Evolutionary conservation across 2,329 filamentous ascomycete genomes (phyloP).

Genomic region (Hypoxylon sp.): DNA sequence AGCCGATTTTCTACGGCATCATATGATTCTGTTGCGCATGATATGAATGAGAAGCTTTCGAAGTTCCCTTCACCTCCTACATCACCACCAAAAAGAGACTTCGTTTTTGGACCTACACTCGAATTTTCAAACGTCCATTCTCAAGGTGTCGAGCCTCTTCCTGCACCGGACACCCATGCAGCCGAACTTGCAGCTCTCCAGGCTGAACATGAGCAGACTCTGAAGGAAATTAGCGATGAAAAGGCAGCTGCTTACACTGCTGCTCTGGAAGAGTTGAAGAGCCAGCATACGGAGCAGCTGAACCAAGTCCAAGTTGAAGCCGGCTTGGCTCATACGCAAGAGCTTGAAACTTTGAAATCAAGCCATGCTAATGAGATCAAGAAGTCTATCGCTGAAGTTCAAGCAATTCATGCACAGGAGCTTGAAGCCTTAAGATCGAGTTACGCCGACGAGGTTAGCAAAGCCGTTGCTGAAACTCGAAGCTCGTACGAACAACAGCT

Average conservation of each 20-base stretch:
- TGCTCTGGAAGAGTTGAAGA: slow-evolving; percentile 47
- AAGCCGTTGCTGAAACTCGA: slow-evolving; percentile 41
- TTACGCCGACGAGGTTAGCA: slow-evolving; percentile 46
- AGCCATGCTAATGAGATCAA: slow-evolving; percentile 38
- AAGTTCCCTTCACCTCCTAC: slow-evolving; percentile 69
- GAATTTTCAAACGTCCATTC: slow-evolving; percentile 62
- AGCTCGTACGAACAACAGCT: slow-evolving; percentile 46
- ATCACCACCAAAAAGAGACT: slow-evolving; percentile 54
- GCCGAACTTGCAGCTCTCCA: slow-evolving; percentile 57
- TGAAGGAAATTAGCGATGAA: slow-evolving; percentile 48
- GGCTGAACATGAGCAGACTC: slow-evolving; percentile 48
- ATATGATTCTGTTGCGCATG: slow-evolving; percentile 68
- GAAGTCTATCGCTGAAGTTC: slow-evolving; percentile 22
- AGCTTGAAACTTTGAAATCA: slow-evolving; percentile 44
- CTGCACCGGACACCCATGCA: slow-evolving; percentile 46
- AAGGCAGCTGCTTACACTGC: slow-evolving; percentile 46
- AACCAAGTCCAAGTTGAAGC: slow-evolving; percentile 34
- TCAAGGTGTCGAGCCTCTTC: slow-evolving; percentile 58
- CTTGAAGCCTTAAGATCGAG: slow-evolving; percentile 42
- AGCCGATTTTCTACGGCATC: slow-evolving; percentile 65
- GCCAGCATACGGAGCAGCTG: slow-evolving; percentile 47
- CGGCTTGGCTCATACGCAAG: slow-evolving; percentile 39
- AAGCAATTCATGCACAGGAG: slow-evolving; percentile 24
- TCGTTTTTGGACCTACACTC: slow-evolving; percentile 56
- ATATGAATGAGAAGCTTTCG: slow-evolving; percentile 67